Base-by-base conservation (phyloP, 169 alveolate genomes). In the Theileria annulata region DNA sequence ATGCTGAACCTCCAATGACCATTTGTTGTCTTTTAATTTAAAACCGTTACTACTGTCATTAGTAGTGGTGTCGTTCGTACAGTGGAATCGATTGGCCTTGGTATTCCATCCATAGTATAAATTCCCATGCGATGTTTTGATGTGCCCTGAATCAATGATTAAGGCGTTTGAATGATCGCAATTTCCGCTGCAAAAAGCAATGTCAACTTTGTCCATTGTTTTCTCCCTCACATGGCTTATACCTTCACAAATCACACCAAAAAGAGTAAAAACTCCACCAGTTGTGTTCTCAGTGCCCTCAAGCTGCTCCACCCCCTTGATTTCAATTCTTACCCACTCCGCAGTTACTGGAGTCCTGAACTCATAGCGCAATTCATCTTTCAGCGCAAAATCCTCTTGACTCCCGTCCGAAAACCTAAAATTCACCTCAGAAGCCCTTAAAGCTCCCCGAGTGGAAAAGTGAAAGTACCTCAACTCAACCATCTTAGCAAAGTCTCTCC, bases 1-100 rank as follows among this genome's bases (percentile, higher is more conserved):
- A 58, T 21, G 74, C 0, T 87, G 90, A 64, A 72, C 90, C 33
- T 84, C 90, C 6, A 84, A 1, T 25, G 83, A 25, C 90, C 90
- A 84, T 47, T 33, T 21, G 37, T 84, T 77, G 12, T 68, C 90
- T 25, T 71, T 35, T 3, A 71, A 31, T 17, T 51, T 17, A 21
- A 71, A 56, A 2, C 79, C 79, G 3, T 71, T 30, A 33, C 17
- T 71, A 58, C 9, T 68, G 23, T 3, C n/a, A n/a, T 1, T 13
- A 27, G 27, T 3, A 60, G 27, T 27, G 3, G 4, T 9, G n/a
- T 9, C 8, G 8, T 60, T 23, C 8, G 33, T n/a, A 47, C 79
- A 62, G 13, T 9, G 21, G 62, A 21, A n/a, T 10, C 15, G 35
- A 10, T 62, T 35, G 68, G 82, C 82, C 25, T 67, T 8, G 19